phyloP scores from a whole-genome alignment of 192 early-diverging fungal species.

The Backusella parvicylindrica region DNA sequence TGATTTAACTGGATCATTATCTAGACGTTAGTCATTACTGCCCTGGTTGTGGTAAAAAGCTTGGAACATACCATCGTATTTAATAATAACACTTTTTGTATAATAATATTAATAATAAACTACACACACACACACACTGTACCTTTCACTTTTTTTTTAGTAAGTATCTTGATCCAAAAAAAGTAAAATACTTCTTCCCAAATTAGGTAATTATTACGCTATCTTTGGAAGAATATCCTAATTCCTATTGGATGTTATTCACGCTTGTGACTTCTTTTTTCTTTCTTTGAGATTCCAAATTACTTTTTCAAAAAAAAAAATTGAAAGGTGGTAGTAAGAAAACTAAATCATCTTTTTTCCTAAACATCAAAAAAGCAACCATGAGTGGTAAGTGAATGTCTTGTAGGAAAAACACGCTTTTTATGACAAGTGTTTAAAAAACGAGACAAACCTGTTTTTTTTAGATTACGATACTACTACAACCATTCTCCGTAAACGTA shows the following conservation, averaged over 20 bases:
- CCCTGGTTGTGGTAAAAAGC: constrained; percentile 6
- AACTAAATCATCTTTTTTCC: neutral
- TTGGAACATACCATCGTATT: neutral
- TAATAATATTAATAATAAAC: neutral
- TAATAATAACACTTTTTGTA: neutral
- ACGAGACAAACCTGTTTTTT: neutral
- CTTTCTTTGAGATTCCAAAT: neutral
- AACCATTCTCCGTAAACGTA: constrained; percentile 77
- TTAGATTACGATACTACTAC: constrained; percentile 65
- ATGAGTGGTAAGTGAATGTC: neutral
- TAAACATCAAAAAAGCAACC: neutral
- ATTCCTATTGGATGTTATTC: neutral
- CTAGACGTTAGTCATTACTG: constrained; percentile 16
- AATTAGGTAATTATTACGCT: neutral
- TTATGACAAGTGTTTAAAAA: too few species aligned
- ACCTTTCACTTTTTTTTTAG: neutral
- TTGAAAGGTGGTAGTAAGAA: neutral
- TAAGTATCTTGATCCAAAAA: neutral
- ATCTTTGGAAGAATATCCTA: neutral
- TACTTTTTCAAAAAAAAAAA: neutral
- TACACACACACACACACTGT: too few species aligned
- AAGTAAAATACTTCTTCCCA: neutral
- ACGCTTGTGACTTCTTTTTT: neutral
- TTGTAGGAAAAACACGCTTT: too few species aligned
- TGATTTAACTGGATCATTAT: neutral